Base-by-base conservation (phyloP, 306 rosid genomes). In the Vigna mungo region DNA sequence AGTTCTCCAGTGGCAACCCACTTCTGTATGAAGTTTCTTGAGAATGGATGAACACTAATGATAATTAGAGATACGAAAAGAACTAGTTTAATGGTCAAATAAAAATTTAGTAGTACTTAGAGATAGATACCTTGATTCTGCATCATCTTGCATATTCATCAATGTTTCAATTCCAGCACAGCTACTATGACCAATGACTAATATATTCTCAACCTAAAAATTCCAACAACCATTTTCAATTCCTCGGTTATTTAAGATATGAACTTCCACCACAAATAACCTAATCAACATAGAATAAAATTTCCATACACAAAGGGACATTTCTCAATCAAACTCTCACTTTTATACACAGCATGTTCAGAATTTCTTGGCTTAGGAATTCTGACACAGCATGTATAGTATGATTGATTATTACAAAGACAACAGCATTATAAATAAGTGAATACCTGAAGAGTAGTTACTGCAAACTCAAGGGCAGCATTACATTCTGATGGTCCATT, bases 391-490 rank as follows among this genome's bases (percentile, higher is more conserved):
- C 71, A 43, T 47, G 36, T 80, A n/a, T n/a, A n/a, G n/a, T n/a
- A 20, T 30, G 12, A 13, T 27, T 25, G 6, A 23, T 46, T 65
- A 41, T 64, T 21, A 56, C 9, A 66, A 72, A 36, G 1, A 59
- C 55, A 53, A 37, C 49, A 67, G n/a, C 47, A 47, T 43, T 34
- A 58, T 53, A 54, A 44, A 23, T 13, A 49, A 76, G 58, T 44
- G 63, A 63, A 3, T 78, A 88, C 98, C 75, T 89, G 27, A 9
- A 95, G 92, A 77, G 86, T 92, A 74, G 84, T 90, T 48, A 92
- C 97, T 21, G 98, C 97, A 68, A 95, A 95, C 75, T 95, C 83
- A 41, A 95, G 95, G 59, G 98, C 98, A 70, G 98, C 98, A 82
- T 90, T 92, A 78, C 93, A 90, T 81, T 95, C 98, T 32, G 96